Percentiles rank a stretch among this genome's conserved stretches.
phyloP scores from a whole-genome alignment of 139 green algal species.

The Closterium sp. region DNA sequence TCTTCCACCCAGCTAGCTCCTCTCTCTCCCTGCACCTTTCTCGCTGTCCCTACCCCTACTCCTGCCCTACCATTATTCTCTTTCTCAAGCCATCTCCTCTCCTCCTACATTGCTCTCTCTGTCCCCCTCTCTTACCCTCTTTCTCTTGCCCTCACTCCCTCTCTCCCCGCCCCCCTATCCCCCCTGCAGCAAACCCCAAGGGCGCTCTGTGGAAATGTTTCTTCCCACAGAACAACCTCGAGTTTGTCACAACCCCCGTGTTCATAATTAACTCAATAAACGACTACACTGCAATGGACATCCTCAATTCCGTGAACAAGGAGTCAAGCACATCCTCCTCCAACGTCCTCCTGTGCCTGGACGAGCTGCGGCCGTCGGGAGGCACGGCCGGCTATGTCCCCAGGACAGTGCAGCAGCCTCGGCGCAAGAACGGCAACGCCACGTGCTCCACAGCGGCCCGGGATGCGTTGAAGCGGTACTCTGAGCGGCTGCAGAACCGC shows the following conservation, averaged over 20 bases:
- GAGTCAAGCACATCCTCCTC: not conserved
- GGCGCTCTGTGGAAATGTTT: not conserved
- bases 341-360: not conserved
- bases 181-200: not conserved
- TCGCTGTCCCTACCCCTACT: no score
- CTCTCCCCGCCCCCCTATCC: not conserved
- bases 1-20: not conserved
- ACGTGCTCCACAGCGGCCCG: not conserved
- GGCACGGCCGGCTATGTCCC: not conserved
- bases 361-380: not conserved
- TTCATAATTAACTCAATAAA: not conserved
- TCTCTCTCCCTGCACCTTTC: not conserved
- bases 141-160: no score
- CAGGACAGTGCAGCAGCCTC: not conserved
- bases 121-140: not conserved
- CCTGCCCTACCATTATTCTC: no score
- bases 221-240: constrained; percentile 3
- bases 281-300: not conserved
- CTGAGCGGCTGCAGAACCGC: not conserved
- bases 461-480: not conserved
- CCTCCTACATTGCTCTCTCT: not conserved
- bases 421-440: not conserved
- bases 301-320: not conserved
- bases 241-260: not conserved
- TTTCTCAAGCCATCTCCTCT: not conserved